These are phyloP conservation scores for Leishmania arabica DNA, from an alignment of 208 protist species.

Conservation along the genomic window DNA sequence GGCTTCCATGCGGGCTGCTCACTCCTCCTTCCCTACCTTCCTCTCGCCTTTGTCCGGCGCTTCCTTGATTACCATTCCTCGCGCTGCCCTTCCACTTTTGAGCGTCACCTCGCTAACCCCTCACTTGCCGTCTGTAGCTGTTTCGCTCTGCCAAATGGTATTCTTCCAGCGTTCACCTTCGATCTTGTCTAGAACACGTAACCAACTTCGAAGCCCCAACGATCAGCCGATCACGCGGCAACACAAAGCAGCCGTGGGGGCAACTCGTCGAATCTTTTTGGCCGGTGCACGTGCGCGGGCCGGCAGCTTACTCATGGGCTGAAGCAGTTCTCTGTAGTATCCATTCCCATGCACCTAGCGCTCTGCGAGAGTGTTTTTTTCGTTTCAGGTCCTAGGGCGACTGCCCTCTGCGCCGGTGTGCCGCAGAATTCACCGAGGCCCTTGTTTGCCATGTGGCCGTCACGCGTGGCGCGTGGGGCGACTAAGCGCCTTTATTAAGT, in stretches of 20 bases:
- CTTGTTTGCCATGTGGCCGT: background rate
- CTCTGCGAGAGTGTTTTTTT: background rate
- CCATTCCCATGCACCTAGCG: background rate
- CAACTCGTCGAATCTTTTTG: background rate
- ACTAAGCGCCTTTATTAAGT: background rate
- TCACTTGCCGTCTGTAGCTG: background rate
- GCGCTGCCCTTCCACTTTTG: background rate
- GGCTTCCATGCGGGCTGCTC: background rate
- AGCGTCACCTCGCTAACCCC: background rate
- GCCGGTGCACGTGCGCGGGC: background rate
- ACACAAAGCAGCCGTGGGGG: background rate
- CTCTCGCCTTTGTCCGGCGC: background rate
- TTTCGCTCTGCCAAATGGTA: background rate
- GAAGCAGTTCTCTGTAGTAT: background rate
- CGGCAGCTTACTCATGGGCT: background rate
- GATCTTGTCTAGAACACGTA: background rate
- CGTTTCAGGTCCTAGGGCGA: background rate
- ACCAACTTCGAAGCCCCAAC: background rate
- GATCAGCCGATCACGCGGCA: background rate
- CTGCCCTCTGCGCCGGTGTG: background rate
- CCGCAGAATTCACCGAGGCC: background rate
- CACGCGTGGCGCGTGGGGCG: too few relatives aligned
- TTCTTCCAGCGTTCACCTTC: background rate
- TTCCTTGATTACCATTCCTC: background rate
- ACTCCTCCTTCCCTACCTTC: background rate